phyloP scores from a whole-genome alignment of 139 green algal species.

The Volvox reticuliferus region DNA sequence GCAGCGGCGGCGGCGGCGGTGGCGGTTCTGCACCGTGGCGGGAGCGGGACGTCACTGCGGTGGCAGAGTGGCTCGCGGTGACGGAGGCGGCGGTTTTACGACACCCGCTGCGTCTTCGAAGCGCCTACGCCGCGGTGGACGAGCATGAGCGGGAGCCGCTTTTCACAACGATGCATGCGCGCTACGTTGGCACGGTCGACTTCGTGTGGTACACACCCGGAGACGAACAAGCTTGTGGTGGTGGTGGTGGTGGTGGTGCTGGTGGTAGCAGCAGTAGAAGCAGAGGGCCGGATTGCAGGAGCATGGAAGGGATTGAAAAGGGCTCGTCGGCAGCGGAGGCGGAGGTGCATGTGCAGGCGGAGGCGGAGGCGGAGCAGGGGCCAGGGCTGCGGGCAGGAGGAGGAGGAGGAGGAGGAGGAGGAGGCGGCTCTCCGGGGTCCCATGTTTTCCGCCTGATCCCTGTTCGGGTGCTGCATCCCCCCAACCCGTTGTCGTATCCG shows the following conservation, averaged over 20 bases:
- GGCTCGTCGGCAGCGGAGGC: not conserved
- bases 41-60: not conserved
- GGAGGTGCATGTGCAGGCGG: not conserved
- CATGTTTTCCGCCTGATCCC: not conserved
- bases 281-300: not conserved
- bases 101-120: slow-evolving; percentile 54
- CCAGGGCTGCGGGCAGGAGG: not conserved
- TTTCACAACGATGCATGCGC: slow-evolving; percentile 51
- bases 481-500: slow-evolving; percentile 3
- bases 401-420: too few species aligned
- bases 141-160: slow-evolving; percentile 25
- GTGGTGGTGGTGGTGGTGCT: not conserved
- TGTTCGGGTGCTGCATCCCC: slow-evolving; percentile 52
- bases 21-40: not conserved
- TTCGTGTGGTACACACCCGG: slow-evolving; percentile 60
- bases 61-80: not conserved
- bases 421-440: too few species aligned
- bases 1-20: not conserved
- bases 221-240: not conserved
- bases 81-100: slow-evolving; percentile 28
- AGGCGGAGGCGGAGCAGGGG: not conserved
- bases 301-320: too few species aligned
- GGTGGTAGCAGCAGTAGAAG: not conserved
- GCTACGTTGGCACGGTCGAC: slow-evolving; percentile 58
- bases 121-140: slow-evolving; percentile 54